phyloP scores from a whole-genome alignment of 2,329 filamentous ascomycete species.

The Exophiala oligosperma region DNA sequence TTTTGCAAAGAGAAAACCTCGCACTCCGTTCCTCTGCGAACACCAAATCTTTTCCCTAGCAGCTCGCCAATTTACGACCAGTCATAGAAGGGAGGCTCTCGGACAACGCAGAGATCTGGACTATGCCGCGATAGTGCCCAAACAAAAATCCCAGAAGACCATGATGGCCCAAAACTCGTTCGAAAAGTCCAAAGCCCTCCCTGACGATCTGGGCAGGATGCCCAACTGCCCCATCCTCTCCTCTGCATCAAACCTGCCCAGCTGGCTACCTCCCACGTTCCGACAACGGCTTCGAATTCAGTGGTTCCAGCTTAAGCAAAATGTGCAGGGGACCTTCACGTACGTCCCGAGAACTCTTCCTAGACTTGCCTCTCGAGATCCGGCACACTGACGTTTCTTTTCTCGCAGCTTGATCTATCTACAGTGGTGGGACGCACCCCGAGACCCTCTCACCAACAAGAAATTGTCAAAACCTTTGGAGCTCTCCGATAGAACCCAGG shows the following conservation, averaged over 20 bases:
- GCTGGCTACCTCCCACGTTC: constrained; percentile 2
- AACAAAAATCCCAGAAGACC: constrained; percentile 8
- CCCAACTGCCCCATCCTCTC: constrained; percentile 19
- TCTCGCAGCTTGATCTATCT: constrained; percentile 22
- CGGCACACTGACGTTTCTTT: background rate
- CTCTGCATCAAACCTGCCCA: constrained; percentile 8
- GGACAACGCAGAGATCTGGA: background rate
- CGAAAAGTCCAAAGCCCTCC: constrained; percentile 9
- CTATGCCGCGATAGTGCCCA: constrained; percentile 2
- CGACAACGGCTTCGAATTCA: constrained; percentile 10
- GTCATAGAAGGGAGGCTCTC: constrained; percentile 8
- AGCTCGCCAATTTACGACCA: constrained; percentile 16
- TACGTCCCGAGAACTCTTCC: background rate
- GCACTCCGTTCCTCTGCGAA: constrained; percentile 11
- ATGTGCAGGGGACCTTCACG: constrained; percentile 14
- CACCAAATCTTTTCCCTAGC: constrained; percentile 5
- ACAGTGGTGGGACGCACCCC: constrained; percentile 8
- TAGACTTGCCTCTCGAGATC: background rate
- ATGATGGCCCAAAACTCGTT: constrained; percentile 12
- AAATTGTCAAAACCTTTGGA: constrained; percentile 13
- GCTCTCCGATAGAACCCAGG: constrained; percentile 7
- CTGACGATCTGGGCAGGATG: constrained; percentile 21
- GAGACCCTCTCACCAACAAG: constrained; percentile 19
- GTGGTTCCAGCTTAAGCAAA: constrained; percentile 13
- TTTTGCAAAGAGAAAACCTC: background rate